Conservation (phyloP, 2,329 filamentous ascomycete genomes). For the Teratosphaeria destructans region DNA sequence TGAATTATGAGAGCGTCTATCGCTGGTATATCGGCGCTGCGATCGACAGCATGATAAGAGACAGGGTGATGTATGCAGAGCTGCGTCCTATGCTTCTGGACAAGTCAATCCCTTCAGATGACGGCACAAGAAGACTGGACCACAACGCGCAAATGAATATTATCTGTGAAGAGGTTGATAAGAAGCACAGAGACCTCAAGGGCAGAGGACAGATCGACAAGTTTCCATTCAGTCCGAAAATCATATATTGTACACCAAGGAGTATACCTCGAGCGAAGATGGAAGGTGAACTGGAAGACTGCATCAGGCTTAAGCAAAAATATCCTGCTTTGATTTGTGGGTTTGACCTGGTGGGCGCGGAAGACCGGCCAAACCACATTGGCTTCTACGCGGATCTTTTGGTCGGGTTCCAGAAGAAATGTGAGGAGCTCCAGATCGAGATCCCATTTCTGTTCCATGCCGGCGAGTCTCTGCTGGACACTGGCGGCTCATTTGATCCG, state of each 20-base stretch:
- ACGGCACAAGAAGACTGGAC: constrained; percentile 43
- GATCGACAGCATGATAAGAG: constrained; percentile 51
- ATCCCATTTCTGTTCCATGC: constrained; percentile 71
- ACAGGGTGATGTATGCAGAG: constrained; percentile 62
- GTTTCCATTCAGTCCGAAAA: constrained; percentile 55
- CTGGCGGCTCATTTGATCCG: constrained; percentile 50
- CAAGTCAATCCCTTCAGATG: constrained; percentile 51
- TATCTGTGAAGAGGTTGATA: constrained; percentile 45
- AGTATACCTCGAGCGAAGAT: constrained; percentile 45
- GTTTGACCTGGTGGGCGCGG: constrained; percentile 58
- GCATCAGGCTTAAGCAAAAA: constrained; percentile 47
- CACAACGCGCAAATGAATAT: constrained; percentile 52
- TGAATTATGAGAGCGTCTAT: constrained; percentile 57
- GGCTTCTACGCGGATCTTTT: constrained; percentile 50
- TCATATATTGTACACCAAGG: constrained; percentile 61
- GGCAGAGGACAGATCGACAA: constrained; percentile 26
- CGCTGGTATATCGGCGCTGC: constrained; percentile 49
- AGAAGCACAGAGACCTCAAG: constrained; percentile 36
- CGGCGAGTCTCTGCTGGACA: constrained; percentile 58
- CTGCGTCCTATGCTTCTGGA: constrained; percentile 60
- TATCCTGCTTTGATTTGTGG: constrained; percentile 55
- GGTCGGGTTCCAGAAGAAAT: constrained; percentile 45
- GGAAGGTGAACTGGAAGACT: constrained; percentile 47
- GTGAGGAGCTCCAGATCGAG: constrained; percentile 37
- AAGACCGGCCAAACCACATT: constrained; percentile 52